Conservation (phyloP, 2,329 filamentous ascomycete genomes). For the Fusarium proliferatum region DNA sequence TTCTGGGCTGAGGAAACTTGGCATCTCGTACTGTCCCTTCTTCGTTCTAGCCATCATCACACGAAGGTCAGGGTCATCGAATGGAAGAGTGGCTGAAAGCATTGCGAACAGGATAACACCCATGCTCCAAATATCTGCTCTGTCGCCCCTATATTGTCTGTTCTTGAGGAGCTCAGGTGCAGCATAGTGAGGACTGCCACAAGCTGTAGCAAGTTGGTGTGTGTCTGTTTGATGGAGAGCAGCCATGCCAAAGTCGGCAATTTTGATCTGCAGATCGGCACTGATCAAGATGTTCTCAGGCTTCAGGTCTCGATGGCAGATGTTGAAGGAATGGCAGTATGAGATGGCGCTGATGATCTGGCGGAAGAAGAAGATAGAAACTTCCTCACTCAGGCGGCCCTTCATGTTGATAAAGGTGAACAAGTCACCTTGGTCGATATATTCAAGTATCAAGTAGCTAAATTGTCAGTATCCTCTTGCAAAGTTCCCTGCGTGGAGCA, state of each 20-base stretch:
- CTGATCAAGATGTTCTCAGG: conserved; percentile 96
- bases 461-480: conserved; percentile 12
- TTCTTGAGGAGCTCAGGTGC: conserved; percentile 90
- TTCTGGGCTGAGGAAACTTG: conserved; percentile 71
- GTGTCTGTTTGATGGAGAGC: conserved; percentile 84
- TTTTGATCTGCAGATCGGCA: conserved; percentile 80
- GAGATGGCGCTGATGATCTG: conserved; percentile 93
- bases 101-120: conserved; percentile 91
- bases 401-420: conserved; percentile 85
- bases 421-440: conserved; percentile 81
- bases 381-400: conserved; percentile 80
- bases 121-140: conserved; percentile 94
- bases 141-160: conserved; percentile 81
- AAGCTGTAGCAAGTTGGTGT: conserved; percentile 86
- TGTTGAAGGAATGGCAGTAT: conserved; percentile 94
- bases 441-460: conserved; percentile 95
- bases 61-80: conserved; percentile 74
- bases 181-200: conserved; percentile 96
- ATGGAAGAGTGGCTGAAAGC: conserved; percentile 85
- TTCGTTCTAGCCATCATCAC: conserved; percentile 71
- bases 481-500: conserved; percentile 14
- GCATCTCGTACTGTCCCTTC: conserved; percentile 70
- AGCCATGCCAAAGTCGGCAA: conserved; percentile 98
- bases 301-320: conserved; percentile 96
- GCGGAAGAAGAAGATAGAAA: conserved; percentile 86